These are phyloP conservation scores for Podospora appendiculata DNA, from an alignment of 495 filamentous ascomycete genomes.

Conservation along the genomic window DNA sequence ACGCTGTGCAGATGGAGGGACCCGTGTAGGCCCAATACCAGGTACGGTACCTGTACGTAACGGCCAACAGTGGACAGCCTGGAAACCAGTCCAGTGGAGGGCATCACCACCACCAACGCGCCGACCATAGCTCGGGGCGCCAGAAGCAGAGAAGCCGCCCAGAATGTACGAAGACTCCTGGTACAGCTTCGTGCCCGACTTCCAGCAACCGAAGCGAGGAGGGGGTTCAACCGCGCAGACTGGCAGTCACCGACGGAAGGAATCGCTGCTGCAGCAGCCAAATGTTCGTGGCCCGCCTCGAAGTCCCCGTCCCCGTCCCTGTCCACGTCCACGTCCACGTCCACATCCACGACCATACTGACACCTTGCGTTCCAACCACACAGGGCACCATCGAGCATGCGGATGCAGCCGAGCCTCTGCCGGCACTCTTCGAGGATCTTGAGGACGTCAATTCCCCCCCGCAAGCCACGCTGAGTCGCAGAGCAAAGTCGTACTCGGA, in stretches of 20 bases:
- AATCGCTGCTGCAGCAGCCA: constrained; percentile 61
- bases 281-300: constrained; percentile 40
- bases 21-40: too few species aligned
- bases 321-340: not conserved
- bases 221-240: constrained; percentile 24
- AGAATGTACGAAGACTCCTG: constrained; percentile 70
- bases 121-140: not conserved
- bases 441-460: constrained; percentile 44
- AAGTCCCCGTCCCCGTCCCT: not conserved
- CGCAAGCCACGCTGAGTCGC: constrained; percentile 51
- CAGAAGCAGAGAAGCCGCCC: constrained; percentile 58
- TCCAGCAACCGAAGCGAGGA: constrained; percentile 25
- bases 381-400: constrained; percentile 30
- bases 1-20: too few species aligned
- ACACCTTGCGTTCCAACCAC: not conserved
- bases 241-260: constrained; percentile 48
- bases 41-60: not conserved
- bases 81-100: not conserved
- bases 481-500: constrained; percentile 73
- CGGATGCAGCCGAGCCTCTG: constrained; percentile 29
- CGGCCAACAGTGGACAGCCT: not conserved
- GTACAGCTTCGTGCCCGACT: constrained; percentile 57
- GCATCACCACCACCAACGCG: not conserved
- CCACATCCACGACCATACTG: not conserved
- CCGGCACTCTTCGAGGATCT: constrained; percentile 44